Evolutionary conservation across 2,329 filamentous ascomycete species (phyloP).

Genomic region (Teratosphaeria nubilosa): DNA sequence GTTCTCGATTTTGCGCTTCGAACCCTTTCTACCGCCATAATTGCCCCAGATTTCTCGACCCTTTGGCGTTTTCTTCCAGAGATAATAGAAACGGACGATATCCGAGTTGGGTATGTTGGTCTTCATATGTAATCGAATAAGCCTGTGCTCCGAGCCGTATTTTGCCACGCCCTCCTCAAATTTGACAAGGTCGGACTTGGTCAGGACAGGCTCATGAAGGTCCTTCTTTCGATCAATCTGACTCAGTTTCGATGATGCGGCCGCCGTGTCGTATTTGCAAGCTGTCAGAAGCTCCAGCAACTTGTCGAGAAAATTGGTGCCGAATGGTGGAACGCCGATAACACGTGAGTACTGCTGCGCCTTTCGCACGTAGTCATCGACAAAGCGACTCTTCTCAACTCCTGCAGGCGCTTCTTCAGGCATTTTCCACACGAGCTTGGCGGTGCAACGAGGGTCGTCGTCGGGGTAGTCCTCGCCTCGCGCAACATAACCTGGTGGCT

Average conservation of each 20-base stretch:
- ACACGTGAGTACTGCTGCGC: constrained; percentile 55
- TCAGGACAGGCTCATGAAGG: constrained; percentile 77
- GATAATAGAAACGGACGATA: constrained; percentile 89
- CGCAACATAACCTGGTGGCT: constrained; percentile 72
- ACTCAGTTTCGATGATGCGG: constrained; percentile 59
- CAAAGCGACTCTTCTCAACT: constrained; percentile 44
- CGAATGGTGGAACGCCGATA: constrained; percentile 62
- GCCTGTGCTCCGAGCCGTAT: constrained; percentile 80
- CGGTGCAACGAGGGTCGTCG: constrained; percentile 64
- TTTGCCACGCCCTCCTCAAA: constrained; percentile 88
- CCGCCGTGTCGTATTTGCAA: constrained; percentile 59
- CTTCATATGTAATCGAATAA: constrained; percentile 76
- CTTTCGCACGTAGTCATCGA: constrained; percentile 67
- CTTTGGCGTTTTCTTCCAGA: constrained; percentile 89
- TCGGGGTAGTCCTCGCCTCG: constrained; percentile 71
- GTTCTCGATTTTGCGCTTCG: constrained; percentile 59
- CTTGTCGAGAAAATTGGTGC: constrained; percentile 80
- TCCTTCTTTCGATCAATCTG: constrained; percentile 57
- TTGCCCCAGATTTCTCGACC: constrained; percentile 85
- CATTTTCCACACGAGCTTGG: constrained; percentile 69
- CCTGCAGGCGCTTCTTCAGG: constrained; percentile 18
- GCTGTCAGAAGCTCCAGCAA: constrained; percentile 65
- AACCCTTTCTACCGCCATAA: constrained; percentile 77
- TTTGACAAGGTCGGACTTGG: constrained; percentile 67
- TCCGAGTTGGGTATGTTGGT: constrained; percentile 61